Evolutionary conservation across 108 stramenopile genomes (phyloP).

Genomic region (Bacterosira constricta): DNA sequence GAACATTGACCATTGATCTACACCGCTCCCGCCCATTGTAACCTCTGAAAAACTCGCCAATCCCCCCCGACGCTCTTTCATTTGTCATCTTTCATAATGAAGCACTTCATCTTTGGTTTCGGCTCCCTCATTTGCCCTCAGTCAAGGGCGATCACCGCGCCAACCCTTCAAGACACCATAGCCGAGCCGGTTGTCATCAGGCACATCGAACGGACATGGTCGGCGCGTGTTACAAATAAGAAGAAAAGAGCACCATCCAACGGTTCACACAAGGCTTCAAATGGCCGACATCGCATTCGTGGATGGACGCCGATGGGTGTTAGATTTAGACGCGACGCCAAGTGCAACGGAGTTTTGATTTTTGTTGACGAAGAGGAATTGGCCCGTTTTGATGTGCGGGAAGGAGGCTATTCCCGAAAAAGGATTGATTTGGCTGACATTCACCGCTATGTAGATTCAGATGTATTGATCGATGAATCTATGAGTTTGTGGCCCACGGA

Average conservation of each 20-base stretch:
- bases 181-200: constrained; percentile 57
- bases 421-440: constrained; percentile 46
- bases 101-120: constrained; percentile 71
- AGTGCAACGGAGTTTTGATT: constrained; percentile 68
- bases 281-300: no score
- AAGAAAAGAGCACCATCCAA: no score
- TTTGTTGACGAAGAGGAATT: constrained; percentile 57
- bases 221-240: constrained; percentile 43
- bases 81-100: constrained; percentile 31
- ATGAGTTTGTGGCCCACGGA: constrained; percentile 8
- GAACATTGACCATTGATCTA: no score
- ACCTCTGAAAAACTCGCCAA: no score
- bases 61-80: no score
- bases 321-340: constrained; percentile 34
- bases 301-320: constrained; percentile 69
- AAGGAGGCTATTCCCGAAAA: constrained; percentile 61
- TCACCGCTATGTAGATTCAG: constrained; percentile 23
- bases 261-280: no score
- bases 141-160: constrained; percentile 61
- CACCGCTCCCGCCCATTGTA: no score
- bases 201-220: constrained; percentile 64
- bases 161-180: constrained; percentile 32
- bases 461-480: background rate
- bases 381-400: constrained; percentile 60
- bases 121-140: constrained; percentile 74